Base-by-base conservation (phyloP, 2,329 filamentous ascomycete genomes). In the Diaporthe nobilis region DNA sequence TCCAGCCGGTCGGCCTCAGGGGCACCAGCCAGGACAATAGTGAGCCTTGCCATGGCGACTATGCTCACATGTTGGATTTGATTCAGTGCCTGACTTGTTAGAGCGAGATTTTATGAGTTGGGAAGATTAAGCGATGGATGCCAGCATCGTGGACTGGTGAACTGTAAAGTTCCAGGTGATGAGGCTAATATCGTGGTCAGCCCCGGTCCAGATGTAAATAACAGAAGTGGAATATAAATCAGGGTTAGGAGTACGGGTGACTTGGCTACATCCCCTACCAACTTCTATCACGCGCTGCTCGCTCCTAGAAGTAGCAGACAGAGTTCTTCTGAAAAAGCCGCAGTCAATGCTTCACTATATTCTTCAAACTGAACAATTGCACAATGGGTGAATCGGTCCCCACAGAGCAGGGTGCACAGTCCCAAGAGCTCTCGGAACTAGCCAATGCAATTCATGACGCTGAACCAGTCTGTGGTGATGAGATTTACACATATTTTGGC, bases 1-100 rank as follows among this genome's bases (percentile, higher is more conserved):
- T 87, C 82, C 31, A 95, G 85, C 34, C 85, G 83, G 13, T 83
- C 83, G 42, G 84, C 81, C 47, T 87, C 83, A 3, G 93, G 93
- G n/a, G 93, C 92, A 34, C 93, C 93, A 17, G 83, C 73, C 61
- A 85, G 79, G 37, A 86, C 80, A 10, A 86, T 67, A 28, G 84
- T 63, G 31, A 84, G 63, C 74, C 80, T 85, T 44, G 74, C 72
- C 83, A 84, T 84, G 31, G 51, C 71, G 15, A 34, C 13, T 39
- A 49, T 8, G 42, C 25, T 49, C 42, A 65, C 61, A 65, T 65
- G 25, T 28, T 65, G 15, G 42, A n/a, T 34, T 22, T 12, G 6
- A 34, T 44, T 4, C 22, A 12, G 25, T 13, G 9, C 6, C 13
- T 63, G 37, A 2, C 13, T 17, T 12, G 12, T 34, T 58, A 3